phyloP scores from a whole-genome alignment of 1,284 basidiomycete species.

The Athelia sp. region DNA sequence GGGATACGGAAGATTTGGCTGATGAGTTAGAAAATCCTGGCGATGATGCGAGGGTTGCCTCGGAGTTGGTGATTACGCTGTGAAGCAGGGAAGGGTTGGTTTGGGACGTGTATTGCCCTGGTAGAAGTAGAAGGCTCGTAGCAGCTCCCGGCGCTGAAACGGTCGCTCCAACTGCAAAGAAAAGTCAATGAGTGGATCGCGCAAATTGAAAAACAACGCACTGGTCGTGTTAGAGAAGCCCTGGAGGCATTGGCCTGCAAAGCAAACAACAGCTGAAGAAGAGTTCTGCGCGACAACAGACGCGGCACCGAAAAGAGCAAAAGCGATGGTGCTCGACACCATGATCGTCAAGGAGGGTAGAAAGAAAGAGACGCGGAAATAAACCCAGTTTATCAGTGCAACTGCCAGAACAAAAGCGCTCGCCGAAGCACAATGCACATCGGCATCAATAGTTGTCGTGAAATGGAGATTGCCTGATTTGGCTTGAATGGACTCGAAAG shows the following conservation, averaged over 20 bases:
- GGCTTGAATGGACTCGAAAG: too few relatives aligned
- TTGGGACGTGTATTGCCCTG: slow-evolving; percentile 66
- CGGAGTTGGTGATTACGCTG: slow-evolving; percentile 56
- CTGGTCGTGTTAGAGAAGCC: slow-evolving; percentile 67
- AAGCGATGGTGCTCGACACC: slow-evolving; percentile 39
- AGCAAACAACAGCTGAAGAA: slow-evolving; percentile 59
- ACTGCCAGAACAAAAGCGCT: slow-evolving; percentile 8
- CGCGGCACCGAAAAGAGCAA: slow-evolving; percentile 38
- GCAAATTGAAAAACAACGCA: slow-evolving; percentile 26
- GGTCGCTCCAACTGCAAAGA: slow-evolving; percentile 53
- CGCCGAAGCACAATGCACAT: not conserved
- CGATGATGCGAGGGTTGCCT: slow-evolving; percentile 50
- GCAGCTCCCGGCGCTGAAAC: slow-evolving; percentile 49
- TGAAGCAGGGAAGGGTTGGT: slow-evolving; percentile 70
- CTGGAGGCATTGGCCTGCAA: slow-evolving; percentile 79
- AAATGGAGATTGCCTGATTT: too few relatives aligned
- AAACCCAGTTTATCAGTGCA: slow-evolving; percentile 15
- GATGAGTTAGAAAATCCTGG: slow-evolving; percentile 56
- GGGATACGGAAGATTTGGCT: slow-evolving; percentile 37
- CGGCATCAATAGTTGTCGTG: too few relatives aligned
- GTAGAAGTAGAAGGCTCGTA: slow-evolving; percentile 57
- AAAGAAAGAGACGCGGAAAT: slow-evolving; percentile 24
- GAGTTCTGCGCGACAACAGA: slow-evolving; percentile 46
- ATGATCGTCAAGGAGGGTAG: slow-evolving; percentile 27
- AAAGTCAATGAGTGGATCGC: slow-evolving; percentile 10